phyloP scores from a whole-genome alignment of 352 stramenopile species.

The Phytophthora sojae region DNA sequence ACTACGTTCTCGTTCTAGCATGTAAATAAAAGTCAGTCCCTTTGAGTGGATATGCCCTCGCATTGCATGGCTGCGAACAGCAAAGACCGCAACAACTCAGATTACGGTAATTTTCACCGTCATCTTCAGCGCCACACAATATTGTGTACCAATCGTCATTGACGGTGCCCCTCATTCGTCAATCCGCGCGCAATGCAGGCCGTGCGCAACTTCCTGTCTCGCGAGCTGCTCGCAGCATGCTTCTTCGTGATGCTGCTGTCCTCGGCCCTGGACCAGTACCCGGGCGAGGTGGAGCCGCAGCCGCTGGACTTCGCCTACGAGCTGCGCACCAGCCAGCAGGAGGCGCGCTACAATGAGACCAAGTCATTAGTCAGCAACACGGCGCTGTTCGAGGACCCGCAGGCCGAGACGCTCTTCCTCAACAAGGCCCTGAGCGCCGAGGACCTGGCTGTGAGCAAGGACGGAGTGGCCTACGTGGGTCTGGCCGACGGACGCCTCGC shows the following conservation, averaged over 20 bases:
- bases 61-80: no score
- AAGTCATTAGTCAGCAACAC: slow-evolving; percentile 28
- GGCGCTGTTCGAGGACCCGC: slow-evolving; percentile 31
- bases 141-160: neutral
- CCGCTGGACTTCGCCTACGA: slow-evolving; percentile 44
- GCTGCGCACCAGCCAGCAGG: slow-evolving; percentile 50
- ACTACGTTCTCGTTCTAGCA: no score
- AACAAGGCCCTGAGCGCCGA: slow-evolving; percentile 51
- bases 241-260: slow-evolving; percentile 66
- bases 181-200: slow-evolving; percentile 26
- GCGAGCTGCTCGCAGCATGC: slow-evolving; percentile 52
- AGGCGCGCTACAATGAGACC: slow-evolving; percentile 41
- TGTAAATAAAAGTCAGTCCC: no score
- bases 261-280: slow-evolving; percentile 57
- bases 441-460: slow-evolving; percentile 52
- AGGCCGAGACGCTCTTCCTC: slow-evolving; percentile 45
- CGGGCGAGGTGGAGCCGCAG: slow-evolving; percentile 45
- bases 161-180: slow-evolving; percentile 8
- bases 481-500: slow-evolving; percentile 64
- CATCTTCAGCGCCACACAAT: slow-evolving; percentile 5
- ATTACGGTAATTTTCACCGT: no score
- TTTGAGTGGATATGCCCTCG: no score
- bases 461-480: slow-evolving; percentile 56
- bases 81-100: no score
- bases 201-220: slow-evolving; percentile 51